Evolutionary conservation across 2,329 filamentous ascomycete species (phyloP).

Genomic region (Diplodia mutila): DNA sequence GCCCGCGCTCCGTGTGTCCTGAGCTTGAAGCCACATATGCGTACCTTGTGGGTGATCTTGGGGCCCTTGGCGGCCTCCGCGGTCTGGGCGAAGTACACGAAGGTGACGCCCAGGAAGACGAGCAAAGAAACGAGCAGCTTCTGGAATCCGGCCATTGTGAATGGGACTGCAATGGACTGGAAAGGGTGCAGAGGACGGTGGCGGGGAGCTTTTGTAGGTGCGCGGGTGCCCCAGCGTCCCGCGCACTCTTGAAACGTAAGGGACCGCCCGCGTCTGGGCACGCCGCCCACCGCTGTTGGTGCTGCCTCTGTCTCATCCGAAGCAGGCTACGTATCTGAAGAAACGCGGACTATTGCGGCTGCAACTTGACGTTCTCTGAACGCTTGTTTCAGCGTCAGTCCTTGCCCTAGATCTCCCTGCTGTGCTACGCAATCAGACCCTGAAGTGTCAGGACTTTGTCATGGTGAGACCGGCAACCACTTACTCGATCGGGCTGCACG

Average conservation of each 20-base stretch:
- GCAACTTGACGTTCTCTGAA: not conserved
- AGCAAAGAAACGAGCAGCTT: slow-evolving; percentile 71
- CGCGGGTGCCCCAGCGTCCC: not conserved
- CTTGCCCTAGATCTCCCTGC: not conserved
- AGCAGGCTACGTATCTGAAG: not conserved
- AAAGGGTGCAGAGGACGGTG: not conserved
- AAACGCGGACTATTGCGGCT: not conserved
- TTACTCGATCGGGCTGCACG: not conserved
- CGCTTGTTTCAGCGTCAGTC: not conserved
- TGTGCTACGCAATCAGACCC: not conserved
- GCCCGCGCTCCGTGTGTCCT: not conserved
- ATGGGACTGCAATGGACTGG: slow-evolving; percentile 16
- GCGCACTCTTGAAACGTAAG: slow-evolving; percentile 24
- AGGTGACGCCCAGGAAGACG: slow-evolving; percentile 74
- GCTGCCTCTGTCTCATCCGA: not conserved
- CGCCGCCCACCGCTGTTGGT: slow-evolving; percentile 2
- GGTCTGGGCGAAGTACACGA: slow-evolving; percentile 76
- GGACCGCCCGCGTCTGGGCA: slow-evolving; percentile 11
- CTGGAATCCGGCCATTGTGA: slow-evolving; percentile 75
- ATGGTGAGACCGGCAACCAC: not conserved
- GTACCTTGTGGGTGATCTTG: slow-evolving; percentile 90
- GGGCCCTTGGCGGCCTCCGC: slow-evolving; percentile 80
- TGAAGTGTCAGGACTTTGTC: not conserved
- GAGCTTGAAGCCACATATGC: slow-evolving; percentile 17
- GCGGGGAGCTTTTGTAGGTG: slow-evolving; percentile 15